Percentiles rank a stretch among this genome's conserved stretches.
Conservation (phyloP, 345 rosid species). For the Cardamine resedifolia region DNA sequence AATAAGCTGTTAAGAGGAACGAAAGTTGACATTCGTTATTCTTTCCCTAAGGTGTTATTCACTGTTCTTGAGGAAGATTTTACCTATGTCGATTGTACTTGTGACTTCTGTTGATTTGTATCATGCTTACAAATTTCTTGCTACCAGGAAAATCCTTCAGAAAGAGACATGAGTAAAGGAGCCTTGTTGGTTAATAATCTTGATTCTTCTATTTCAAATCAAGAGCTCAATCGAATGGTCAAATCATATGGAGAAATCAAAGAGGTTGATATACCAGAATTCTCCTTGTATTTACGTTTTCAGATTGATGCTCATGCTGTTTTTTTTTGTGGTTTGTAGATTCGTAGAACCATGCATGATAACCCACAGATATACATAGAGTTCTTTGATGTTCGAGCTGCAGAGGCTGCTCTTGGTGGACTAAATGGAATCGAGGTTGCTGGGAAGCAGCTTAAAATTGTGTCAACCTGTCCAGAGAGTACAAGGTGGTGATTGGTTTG, state of each 20-base stretch:
- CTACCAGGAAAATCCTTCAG: conserved; percentile 56
- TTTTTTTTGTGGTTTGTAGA: conserved; percentile 49
- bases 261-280: conserved; percentile 46
- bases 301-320: conserved; percentile 19
- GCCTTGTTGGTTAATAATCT: conserved; percentile 57
- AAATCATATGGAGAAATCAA: conserved; percentile 65
- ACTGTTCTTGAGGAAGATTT: conserved; percentile 8
- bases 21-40: conserved; percentile 83
- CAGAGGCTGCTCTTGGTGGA: conserved; percentile 70
- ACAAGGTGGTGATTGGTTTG: conserved; percentile 42
- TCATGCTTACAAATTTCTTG: conserved; percentile 9
- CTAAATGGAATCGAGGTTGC: conserved; percentile 65
- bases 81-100: not conserved
- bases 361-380: conserved; percentile 61
- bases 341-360: conserved; percentile 57
- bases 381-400: conserved; percentile 83
- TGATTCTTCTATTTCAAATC: conserved; percentile 61
- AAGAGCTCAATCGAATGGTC: conserved; percentile 55
- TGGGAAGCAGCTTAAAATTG: conserved; percentile 76
- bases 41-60: conserved; percentile 64
- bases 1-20: conserved; percentile 57
- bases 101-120: conserved; percentile 22
- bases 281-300: conserved; percentile 1
- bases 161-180: conserved; percentile 55
- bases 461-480: conserved; percentile 54